Base-by-base conservation (phyloP, 768 basidiomycete species). In the Gloeophyllum trabeum region DNA sequence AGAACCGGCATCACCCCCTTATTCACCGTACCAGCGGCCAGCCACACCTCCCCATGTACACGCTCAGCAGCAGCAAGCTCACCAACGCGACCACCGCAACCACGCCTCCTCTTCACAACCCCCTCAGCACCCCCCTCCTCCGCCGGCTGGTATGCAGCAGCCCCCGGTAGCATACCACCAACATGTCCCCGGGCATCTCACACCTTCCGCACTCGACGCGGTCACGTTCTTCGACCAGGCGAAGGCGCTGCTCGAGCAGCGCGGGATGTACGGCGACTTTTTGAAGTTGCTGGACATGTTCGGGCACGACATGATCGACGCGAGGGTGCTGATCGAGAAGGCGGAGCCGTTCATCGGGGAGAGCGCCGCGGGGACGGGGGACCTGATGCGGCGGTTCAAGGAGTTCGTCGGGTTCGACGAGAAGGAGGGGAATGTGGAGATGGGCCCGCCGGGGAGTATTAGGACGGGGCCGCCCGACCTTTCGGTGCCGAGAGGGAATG, bases 211-310 rank as follows among this genome's bases (percentile, higher is more conserved):
- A 1, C 70, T 75, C 7, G 85, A 89, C 46, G 91, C 96, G 54
- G 73, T 92, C 24, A 66, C 84, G 10, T 98, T 98, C 70, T 98
- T 98, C 55, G 96, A 98, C 55, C 79, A 87, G 32, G 87, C 91
- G 48, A 94, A 86, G 61, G 81, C 79, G 49, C 66, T 77, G 0
- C 61, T 90, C 5, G 87, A 87, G 55, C 75, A 67, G 57, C 72
- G 76, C 46, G 84, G 84, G 41, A 70, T 77, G 26, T 90, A 87
- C 52, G 91, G 96, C 52, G 94, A 98, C 51, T 98, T 98, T 61
- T 66, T 98, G 53, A 97, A 94, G 64, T 69, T 98, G 21, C 71
- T 98, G 40, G 84, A 79, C 56, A 70, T 98, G 39, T 99, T 86
- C 61, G 81, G 88, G 13, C 85, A 82, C 52, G 92, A 96, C 45